Evolutionary conservation across 2,329 filamentous ascomycete genomes (phyloP).

Genomic region (Stachybotrys chartarum): DNA sequence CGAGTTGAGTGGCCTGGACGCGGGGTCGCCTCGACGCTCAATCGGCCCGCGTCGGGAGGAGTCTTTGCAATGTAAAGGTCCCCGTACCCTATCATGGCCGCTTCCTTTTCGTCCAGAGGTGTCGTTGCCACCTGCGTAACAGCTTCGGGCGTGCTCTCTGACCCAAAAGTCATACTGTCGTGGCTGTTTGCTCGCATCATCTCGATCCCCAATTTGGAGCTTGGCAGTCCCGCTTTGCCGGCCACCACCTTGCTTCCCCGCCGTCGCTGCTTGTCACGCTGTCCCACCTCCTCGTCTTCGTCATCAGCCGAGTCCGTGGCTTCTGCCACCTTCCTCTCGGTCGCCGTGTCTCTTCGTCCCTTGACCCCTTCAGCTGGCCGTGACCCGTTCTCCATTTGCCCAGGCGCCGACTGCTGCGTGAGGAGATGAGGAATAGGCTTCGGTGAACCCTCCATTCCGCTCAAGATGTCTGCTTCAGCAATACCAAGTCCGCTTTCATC

Average conservation of each 20-base stretch:
- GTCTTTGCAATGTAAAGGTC: slow-evolving; percentile 9
- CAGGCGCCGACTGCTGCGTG: slow-evolving; percentile 59
- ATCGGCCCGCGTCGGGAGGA: slow-evolving; percentile 13
- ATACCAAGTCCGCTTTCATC: slow-evolving; percentile 74
- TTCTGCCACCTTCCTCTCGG: slow-evolving; percentile 67
- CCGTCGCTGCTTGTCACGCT: slow-evolving; percentile 38
- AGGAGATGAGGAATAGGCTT: slow-evolving; percentile 46
- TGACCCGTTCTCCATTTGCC: slow-evolving; percentile 45
- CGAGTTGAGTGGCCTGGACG: slow-evolving; percentile 22
- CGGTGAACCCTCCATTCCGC: slow-evolving; percentile 23
- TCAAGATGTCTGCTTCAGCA: slow-evolving; percentile 48
- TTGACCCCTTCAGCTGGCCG: slow-evolving; percentile 68
- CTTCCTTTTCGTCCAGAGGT: slow-evolving; percentile 34
- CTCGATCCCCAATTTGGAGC: slow-evolving; percentile 87
- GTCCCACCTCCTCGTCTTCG: slow-evolving; percentile 74
- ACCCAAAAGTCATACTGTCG: slow-evolving; percentile 60
- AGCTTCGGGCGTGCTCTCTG: slow-evolving; percentile 44
- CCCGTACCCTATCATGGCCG: slow-evolving; percentile 17
- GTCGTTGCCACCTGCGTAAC: slow-evolving; percentile 44
- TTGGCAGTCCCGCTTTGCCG: slow-evolving; percentile 54
- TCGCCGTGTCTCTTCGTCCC: slow-evolving; percentile 60
- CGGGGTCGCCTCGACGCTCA: slow-evolving; percentile 36
- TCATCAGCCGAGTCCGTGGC: slow-evolving; percentile 85
- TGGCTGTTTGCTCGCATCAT: slow-evolving; percentile 98
- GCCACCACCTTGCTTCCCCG: slow-evolving; percentile 28